Evolutionary conservation across 208 protist species (phyloP), one percentile per base, ranked within the genome.

Genomic region (Strigomonas galati): DNA sequence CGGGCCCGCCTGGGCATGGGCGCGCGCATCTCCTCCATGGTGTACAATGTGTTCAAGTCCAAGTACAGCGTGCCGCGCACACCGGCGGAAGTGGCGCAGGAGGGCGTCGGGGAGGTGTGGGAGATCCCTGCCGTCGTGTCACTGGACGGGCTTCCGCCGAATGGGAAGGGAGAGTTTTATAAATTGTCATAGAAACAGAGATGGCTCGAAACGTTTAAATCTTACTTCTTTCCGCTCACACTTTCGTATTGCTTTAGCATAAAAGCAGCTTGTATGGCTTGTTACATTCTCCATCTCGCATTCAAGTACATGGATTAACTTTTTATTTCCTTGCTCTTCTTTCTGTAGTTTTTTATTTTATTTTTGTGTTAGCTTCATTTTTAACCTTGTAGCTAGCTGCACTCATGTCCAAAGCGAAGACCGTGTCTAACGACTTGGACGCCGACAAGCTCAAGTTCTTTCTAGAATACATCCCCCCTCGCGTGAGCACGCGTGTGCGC

Each of bases 31-130:
- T 72, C 80, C 23, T 54, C 65, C 9, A 81, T 92, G 28, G 85
- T 72, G 12, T 89, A 84, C 76, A 81, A 81, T 58, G 49, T 85
- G 19, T 91, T 74, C 64, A 46, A 85, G 26, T 81, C 76, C 37
- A 69, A 72, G 48, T 72, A 75, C 61, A 71, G 84, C 27, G 52
- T 24, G 15, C 63, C 65, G 6, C 30, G 62, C 1, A 82, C 74
- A 0, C 30, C 69, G 12, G 66, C 21, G n/a, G 48, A 75, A 14
- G 72, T 88, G 31, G 65, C 57, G 54, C 63, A 66, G 51, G 65
- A 81, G 55, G 57, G 75, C 17, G 51, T 88, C n/a, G 72, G 76
- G 44, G 72, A 69, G 17, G 65, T 84, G 57, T 59, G 82, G 55
- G 69, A 77, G 71, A 67, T 94, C 15, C 85, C 85, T 5, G 69